Evolutionary conservation across 768 basidiomycete genomes (phyloP).

Genomic region (Naganishia friedmannii): DNA sequence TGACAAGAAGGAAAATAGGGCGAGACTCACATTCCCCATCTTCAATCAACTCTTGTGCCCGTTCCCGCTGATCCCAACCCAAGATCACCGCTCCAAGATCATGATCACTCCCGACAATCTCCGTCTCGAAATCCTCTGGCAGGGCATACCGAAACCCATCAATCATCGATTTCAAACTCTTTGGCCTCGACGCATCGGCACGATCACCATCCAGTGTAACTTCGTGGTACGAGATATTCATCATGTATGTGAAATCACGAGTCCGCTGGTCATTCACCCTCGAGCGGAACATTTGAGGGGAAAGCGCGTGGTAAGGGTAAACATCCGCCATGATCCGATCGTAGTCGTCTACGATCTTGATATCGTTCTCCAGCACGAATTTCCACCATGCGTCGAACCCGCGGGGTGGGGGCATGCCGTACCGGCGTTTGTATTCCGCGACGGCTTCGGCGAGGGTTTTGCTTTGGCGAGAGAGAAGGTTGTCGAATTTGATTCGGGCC

Average conservation of each 20-base stretch:
- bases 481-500: slow-evolving; percentile 42
- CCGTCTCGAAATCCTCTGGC: slow-evolving; percentile 43
- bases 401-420: slow-evolving; percentile 72
- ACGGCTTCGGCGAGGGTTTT: slow-evolving; percentile 73
- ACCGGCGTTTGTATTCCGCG: slow-evolving; percentile 73
- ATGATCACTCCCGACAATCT: slow-evolving; percentile 49
- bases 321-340: slow-evolving; percentile 48
- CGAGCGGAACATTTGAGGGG: slow-evolving; percentile 38
- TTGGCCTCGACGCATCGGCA: slow-evolving; percentile 36
- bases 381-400: slow-evolving; percentile 85
- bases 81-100: slow-evolving; percentile 48
- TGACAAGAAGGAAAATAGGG: no score
- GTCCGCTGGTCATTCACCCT: slow-evolving; percentile 38
- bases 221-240: slow-evolving; percentile 35
- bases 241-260: slow-evolving; percentile 40
- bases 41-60: slow-evolving; percentile 45
- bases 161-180: slow-evolving; percentile 38
- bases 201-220: slow-evolving; percentile 38
- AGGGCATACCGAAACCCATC: slow-evolving; percentile 41
- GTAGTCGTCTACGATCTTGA: slow-evolving; percentile 54
- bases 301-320: slow-evolving; percentile 45
- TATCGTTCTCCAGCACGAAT: slow-evolving; percentile 42
- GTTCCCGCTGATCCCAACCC: slow-evolving; percentile 48
- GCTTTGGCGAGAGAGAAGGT: slow-evolving; percentile 61
- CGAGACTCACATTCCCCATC: slow-evolving; percentile 43